A percentile compares a stretch with the other conserved stretches of the same genome.
Conservation (phyloP, 2,329 filamentous ascomycete species). For the Aaosphaeria arxii region DNA sequence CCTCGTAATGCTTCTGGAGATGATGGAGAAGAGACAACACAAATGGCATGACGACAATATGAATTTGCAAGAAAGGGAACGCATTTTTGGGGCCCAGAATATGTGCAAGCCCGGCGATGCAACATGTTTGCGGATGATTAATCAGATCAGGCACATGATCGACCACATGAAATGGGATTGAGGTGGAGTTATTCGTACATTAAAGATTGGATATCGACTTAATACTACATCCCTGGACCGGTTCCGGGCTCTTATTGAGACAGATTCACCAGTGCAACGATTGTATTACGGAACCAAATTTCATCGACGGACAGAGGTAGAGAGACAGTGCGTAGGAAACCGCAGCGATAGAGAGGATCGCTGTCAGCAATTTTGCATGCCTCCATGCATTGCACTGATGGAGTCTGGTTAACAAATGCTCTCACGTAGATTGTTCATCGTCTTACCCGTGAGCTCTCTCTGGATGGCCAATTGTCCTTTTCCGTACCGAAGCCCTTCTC, state of each 20-base stretch:
- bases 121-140: slow-evolving; percentile 11
- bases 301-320: too few species aligned
- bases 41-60: slow-evolving; percentile 37
- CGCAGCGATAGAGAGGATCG: too few species aligned
- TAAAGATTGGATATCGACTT: not conserved
- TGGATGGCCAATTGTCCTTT: not conserved
- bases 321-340: too few species aligned
- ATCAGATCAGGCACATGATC: slow-evolving; percentile 10
- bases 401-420: too few species aligned
- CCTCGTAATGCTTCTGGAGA: slow-evolving; percentile 34
- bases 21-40: slow-evolving; percentile 42
- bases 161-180: slow-evolving; percentile 12
- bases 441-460: not conserved
- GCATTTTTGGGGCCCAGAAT: slow-evolving; percentile 13
- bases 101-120: slow-evolving; percentile 6
- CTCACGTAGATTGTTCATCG: not conserved
- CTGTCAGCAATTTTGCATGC: too few species aligned
- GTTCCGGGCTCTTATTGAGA: too few species aligned
- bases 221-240: too few species aligned
- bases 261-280: too few species aligned
- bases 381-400: too few species aligned
- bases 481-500: slow-evolving; percentile 11
- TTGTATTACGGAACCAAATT: too few species aligned
- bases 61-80: slow-evolving; percentile 14
- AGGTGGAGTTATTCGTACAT: not conserved